Base-by-base conservation (phyloP, 2,329 filamentous ascomycete genomes). In the Epichloe baconii region DNA sequence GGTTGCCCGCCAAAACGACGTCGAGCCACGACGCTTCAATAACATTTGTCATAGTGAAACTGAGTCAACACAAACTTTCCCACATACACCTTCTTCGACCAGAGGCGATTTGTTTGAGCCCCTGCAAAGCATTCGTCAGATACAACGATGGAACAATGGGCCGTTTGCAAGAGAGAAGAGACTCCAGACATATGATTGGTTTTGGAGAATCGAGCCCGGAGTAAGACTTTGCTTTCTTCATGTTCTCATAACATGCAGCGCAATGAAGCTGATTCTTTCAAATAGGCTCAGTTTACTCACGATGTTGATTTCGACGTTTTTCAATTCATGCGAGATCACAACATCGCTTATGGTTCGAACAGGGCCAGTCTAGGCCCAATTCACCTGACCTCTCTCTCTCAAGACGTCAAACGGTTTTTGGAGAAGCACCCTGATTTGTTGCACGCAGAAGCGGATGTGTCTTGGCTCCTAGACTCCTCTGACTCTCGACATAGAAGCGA, bases 221-320 rank as follows among this genome's bases (percentile, higher is more conserved):
- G 78, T 80, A 64, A 71, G 74, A 11, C 10, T 66, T 35, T 42
- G 15, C 48, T 43, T 44, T 21, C 38, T 37, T 12, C 3, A 5
- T 6, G 4, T 11, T 15, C 5, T 11, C 21, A 26, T 26, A n/a
- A 43, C 8, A 10, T 26, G 12, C 26, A 31, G 44, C 11, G 17
- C 40, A 44, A 43, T 6, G 26, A 17, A 23, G 47, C 42, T 50
- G 42, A 50, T 40, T 11, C 10, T 10, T 50, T 14, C 37, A 47
- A 35, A 38, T 48, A 79, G 76, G 70, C 77, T 5, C 69, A 76
- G 44, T 78, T 78, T 56, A 72, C 70, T 52, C 77, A 76, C 54
- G 66, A 77, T 54, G 78, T 94, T 55, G 81, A 88, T 62, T 93
- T 94, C 62, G 88, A 94, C 61, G 80, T 93, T 34, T 94, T 94